Percentiles rank a stretch among this genome's conserved stretches.
Evolutionary conservation across 441 rosid species (phyloP).

Genomic region (Biscutella laevigata): DNA sequence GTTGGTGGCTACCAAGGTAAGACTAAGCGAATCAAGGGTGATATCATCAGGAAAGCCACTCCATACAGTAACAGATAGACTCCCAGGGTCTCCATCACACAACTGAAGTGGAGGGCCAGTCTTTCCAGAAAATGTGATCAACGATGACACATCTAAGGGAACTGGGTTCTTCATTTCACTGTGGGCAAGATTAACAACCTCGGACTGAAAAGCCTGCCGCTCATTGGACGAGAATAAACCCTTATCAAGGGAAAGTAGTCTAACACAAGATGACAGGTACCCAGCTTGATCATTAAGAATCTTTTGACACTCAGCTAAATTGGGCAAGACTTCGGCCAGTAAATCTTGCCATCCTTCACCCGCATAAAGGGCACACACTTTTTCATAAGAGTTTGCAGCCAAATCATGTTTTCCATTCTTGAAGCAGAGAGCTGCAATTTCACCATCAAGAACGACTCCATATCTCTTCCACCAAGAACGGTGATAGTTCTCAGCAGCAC

Average conservation of each 20-base stretch:
- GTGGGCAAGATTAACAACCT: conserved; percentile 81
- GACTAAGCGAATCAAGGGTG: conserved; percentile 85
- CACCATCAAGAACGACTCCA: conserved; percentile 98
- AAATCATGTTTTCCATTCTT: conserved; percentile 79
- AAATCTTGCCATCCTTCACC: conserved; percentile 99
- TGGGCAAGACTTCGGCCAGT: conserved; percentile 89
- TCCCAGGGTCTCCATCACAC: conserved; percentile 96
- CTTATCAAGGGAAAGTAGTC: conserved; percentile 85
- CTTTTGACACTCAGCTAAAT: conserved; percentile 94
- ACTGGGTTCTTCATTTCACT: conserved; percentile 93
- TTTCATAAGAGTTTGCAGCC: conserved; percentile 96
- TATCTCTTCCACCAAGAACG: conserved; percentile 99
- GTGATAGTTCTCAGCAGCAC: conserved; percentile 96
- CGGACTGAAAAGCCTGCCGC: conserved; percentile 90
- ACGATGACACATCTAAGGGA: conserved; percentile 86
- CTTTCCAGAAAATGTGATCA: conserved; percentile 92
- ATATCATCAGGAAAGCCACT: conserved; percentile 98
- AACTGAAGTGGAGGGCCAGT: conserved; percentile 79
- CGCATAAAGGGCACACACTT: conserved; percentile 90
- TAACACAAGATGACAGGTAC: conserved; percentile 87
- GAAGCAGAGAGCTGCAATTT: conserved; percentile 94
- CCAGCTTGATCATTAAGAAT: conserved; percentile 90
- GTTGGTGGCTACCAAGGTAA: conserved; percentile 79
- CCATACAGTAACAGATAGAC: conserved; percentile 81
- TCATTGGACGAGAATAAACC: conserved; percentile 76